phyloP scores from a whole-genome alignment of 805 yeast genomes.

The Nakazawaea anatomiae region DNA sequence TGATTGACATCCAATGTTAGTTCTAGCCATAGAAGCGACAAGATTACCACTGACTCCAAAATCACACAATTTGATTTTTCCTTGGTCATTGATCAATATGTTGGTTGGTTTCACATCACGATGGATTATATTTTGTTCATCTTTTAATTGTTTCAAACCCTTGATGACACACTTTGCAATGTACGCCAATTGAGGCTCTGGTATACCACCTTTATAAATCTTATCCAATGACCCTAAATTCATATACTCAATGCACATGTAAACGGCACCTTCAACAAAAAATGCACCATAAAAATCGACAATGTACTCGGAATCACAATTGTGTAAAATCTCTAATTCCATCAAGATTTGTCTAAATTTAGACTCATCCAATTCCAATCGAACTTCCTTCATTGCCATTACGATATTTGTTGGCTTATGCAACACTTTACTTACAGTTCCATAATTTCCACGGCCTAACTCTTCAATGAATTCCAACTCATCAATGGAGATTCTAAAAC shows the following conservation, averaged over 20 bases:
- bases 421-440: slow-evolving; percentile 87
- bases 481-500: slow-evolving; percentile 80
- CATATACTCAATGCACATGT: slow-evolving; percentile 98
- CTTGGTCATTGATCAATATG: slow-evolving; percentile 67
- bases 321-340: slow-evolving; percentile 93
- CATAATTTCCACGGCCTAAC: slow-evolving; percentile 93
- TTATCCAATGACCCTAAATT: slow-evolving; percentile 93
- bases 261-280: slow-evolving; percentile 95
- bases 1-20: slow-evolving; percentile 96
- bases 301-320: slow-evolving; percentile 83
- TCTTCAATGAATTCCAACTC: slow-evolving; percentile 81
- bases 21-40: slow-evolving; percentile 90
- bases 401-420: slow-evolving; percentile 88
- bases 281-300: slow-evolving; percentile 98
- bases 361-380: slow-evolving; percentile 89
- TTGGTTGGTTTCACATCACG: slow-evolving; percentile 97
- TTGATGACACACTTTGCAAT: slow-evolving; percentile 74
- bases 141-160: slow-evolving; percentile 82
- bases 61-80: slow-evolving; percentile 90
- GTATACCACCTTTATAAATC: slow-evolving; percentile 67
- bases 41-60: slow-evolving; percentile 95
- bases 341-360: slow-evolving; percentile 90
- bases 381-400: slow-evolving; percentile 97
- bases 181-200: slow-evolving; percentile 74
- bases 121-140: slow-evolving; percentile 86